phyloP scores from a whole-genome alignment of 129 eudicot species.

The Pittosporum tobira region DNA sequence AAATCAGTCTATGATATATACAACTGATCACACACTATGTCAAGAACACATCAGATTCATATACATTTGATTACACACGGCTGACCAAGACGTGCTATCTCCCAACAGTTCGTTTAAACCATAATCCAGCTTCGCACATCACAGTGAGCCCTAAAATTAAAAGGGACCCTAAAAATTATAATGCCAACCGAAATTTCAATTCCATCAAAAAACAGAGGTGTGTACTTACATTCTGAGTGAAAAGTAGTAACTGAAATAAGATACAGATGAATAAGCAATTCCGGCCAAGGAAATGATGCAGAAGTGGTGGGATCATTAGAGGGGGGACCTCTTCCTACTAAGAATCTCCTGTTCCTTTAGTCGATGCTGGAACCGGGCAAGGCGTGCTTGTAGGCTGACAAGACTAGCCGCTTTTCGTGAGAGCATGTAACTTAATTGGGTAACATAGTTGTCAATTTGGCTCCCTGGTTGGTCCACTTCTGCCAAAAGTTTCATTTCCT shows the following conservation, averaged over 20 bases:
- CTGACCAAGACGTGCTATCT: not conserved
- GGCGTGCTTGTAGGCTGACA: slow-evolving; percentile 89
- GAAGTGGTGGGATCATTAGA: slow-evolving; percentile 14
- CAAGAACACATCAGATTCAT: too few relatives aligned
- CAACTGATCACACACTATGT: too few relatives aligned
- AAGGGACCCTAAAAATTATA: too few relatives aligned
- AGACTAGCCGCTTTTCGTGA: slow-evolving; percentile 92
- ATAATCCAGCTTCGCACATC: not conserved
- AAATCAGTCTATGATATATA: not conserved
- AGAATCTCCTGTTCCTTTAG: slow-evolving; percentile 87
- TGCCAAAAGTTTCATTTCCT: slow-evolving; percentile 96
- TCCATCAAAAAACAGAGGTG: not conserved
- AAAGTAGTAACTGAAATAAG: not conserved
- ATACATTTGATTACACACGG: not conserved
- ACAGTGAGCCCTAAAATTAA: too few relatives aligned
- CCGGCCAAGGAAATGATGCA: slow-evolving; percentile 10
- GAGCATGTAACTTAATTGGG: slow-evolving; percentile 77
- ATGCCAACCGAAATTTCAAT: not conserved
- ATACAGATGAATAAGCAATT: slow-evolving; percentile 3
- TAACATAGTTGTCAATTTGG: slow-evolving; percentile 83
- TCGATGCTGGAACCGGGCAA: slow-evolving; percentile 86
- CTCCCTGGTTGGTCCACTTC: slow-evolving; percentile 98
- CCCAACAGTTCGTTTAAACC: not conserved
- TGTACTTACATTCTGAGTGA: not conserved
- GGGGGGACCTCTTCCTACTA: slow-evolving; percentile 73